Evolutionary conservation across 345 rosid genomes (phyloP), one percentile per base, ranked within the genome.

Genomic region (Mercurialis annua): DNA sequence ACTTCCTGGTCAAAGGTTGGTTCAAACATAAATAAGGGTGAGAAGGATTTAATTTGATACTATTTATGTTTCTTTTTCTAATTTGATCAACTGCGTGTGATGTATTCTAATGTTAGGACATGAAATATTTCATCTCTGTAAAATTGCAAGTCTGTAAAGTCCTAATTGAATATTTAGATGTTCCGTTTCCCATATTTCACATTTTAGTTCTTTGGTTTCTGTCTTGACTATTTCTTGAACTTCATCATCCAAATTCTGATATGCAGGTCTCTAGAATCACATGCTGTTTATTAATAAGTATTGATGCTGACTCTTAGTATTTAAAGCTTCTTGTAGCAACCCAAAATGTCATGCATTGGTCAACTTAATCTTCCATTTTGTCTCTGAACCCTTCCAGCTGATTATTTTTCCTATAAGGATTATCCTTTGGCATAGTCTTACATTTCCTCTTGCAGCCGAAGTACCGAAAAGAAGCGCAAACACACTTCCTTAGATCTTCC

Each of bases 381-480:
- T 36, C 40, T 64, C 26, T 40, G 44, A 21, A 24, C 36, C 47
- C 47, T 2, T n/a, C 51, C 24, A 24, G 44, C 46, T 62, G 42
- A 40, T 40, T 49, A 21, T 0, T 43, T 26, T 2, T 16, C n/a
- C 34, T 12, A 43, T 14, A 6, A 6, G 6, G 18, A 4, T 29
- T 14, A 16, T n/a, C 38, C 27, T 43, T 26, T 29, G 38, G 18
- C 24, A 34, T 60, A 60, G 49, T 14, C 14, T 20, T 46, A 27
- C 23, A 42, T 20, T 20, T 17, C 30, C 36, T 62, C n/a, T 44
- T 73, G 60, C 74, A 65, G 76, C 81, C 91, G 77, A 71, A 80
- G 66, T 68, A 64, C 56, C 59, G 99, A 87, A 63, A 91, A 83
- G 88, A 91, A 94, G 86, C 84, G 92, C 80, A 94, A 92, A 76